phyloP scores from a whole-genome alignment of 2,329 filamentous ascomycete genomes.

The Massarina eburnea region DNA sequence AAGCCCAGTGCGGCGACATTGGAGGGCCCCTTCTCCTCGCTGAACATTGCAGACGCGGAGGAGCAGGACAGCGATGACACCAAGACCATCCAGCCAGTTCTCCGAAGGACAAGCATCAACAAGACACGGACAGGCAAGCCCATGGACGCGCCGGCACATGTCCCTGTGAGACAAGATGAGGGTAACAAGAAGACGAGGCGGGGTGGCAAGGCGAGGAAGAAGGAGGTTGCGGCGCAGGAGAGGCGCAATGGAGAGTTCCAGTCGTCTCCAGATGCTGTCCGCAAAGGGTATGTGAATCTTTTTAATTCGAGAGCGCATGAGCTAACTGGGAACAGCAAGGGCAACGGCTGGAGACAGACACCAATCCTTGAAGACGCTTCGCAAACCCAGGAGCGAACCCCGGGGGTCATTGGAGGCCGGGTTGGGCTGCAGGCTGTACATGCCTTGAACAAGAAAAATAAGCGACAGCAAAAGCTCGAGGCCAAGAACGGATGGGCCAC shows the following conservation, averaged over 20 bases:
- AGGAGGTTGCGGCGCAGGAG: conserved; percentile 48
- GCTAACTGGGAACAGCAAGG: conserved; percentile 45
- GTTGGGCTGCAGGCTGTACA: conserved; percentile 41
- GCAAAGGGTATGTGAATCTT: conserved; percentile 39
- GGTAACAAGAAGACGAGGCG: conserved; percentile 49
- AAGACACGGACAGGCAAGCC: conserved; percentile 46
- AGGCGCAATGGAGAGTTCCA: conserved; percentile 32
- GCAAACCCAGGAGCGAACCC: conserved; percentile 39
- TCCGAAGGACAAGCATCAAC: conserved; percentile 41
- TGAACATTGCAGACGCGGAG: conserved; percentile 44
- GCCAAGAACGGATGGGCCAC: conserved; percentile 87
- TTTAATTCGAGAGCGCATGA: conserved; percentile 18
- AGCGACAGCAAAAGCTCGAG: conserved; percentile 54
- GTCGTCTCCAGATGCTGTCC: conserved; percentile 28
- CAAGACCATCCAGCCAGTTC: conserved; percentile 22
- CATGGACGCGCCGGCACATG: conserved; percentile 37
- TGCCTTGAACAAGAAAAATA: conserved; percentile 45
- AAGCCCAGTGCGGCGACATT: conserved; percentile 44
- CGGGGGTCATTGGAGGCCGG: conserved; percentile 42
- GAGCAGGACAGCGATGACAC: conserved; percentile 41
- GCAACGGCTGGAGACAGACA: conserved; percentile 69
- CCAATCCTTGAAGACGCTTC: conserved; percentile 65
- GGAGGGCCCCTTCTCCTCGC: conserved; percentile 43
- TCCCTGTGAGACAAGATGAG: conserved; percentile 32
- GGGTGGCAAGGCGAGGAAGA: conserved; percentile 49